phyloP scores from a whole-genome alignment of 2,329 filamentous ascomycete species.

The Penicillium sp. region DNA sequence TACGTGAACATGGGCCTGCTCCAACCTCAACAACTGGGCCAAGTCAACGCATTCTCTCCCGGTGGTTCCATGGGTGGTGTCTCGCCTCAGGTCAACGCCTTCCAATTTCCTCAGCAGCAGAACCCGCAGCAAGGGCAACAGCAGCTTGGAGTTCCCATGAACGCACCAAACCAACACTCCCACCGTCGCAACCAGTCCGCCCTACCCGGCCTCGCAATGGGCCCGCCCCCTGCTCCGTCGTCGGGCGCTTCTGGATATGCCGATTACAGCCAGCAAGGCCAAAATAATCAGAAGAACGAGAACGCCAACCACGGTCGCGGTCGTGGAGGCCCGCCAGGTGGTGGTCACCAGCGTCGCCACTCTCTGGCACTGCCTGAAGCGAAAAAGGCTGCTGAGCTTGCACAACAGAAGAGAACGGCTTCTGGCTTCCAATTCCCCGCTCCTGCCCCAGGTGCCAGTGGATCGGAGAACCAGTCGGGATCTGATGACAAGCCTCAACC shows the following conservation, averaged over 20 bases:
- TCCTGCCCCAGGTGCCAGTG: constrained; percentile 60
- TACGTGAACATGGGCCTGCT: constrained; percentile 98
- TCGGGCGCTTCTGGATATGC: constrained; percentile 83
- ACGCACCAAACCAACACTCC: constrained; percentile 74
- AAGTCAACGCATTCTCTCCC: constrained; percentile 70
- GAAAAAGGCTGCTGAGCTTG: constrained; percentile 94
- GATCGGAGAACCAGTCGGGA: constrained; percentile 56
- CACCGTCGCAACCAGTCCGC: constrained; percentile 99
- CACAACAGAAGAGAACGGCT: constrained; percentile 93
- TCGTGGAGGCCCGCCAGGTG: constrained; percentile 67
- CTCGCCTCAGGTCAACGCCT: constrained; percentile 72
- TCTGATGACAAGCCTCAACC: constrained; percentile 49
- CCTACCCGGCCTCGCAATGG: constrained; percentile 87
- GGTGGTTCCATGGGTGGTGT: constrained; percentile 69
- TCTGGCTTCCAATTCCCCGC: constrained; percentile 93
- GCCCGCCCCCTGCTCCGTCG: constrained; percentile 87
- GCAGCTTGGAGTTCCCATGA: constrained; percentile 69
- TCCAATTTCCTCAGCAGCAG: constrained; percentile 83
- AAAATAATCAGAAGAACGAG: constrained; percentile 70
- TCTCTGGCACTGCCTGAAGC: constrained; percentile 92
- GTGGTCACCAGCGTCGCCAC: constrained; percentile 89
- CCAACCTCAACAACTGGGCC: constrained; percentile 77
- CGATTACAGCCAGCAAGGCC: constrained; percentile 63
- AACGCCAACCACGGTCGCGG: constrained; percentile 69
- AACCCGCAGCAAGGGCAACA: constrained; percentile 65